phyloP scores from a whole-genome alignment of 2,329 filamentous ascomycete species.

The Arthrobotrys conoides region DNA sequence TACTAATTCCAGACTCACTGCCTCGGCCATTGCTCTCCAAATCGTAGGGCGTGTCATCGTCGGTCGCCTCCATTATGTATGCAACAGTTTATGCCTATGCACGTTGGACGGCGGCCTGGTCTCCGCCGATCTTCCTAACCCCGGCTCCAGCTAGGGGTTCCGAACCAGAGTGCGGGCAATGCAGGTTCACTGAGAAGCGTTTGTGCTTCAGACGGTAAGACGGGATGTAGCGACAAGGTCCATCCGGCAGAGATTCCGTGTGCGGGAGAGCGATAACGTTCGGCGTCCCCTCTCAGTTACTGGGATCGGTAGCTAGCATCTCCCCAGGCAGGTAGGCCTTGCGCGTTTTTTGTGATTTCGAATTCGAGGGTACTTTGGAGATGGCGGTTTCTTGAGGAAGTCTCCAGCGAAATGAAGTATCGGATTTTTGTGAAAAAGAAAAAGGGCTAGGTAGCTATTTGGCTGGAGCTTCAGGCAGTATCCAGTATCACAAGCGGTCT shows the following conservation, averaged over 20 bases:
- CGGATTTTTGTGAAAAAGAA: conserved; percentile 15
- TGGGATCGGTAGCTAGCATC: conserved; percentile 57
- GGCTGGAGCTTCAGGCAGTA: conserved; percentile 35
- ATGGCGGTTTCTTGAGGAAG: neutral
- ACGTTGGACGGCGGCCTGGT: conserved; percentile 32
- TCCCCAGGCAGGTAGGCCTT: conserved; percentile 43
- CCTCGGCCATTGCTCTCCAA: conserved; percentile 56
- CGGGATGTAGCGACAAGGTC: conserved; percentile 59
- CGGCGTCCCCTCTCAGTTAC: conserved; percentile 54
- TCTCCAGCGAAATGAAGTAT: conserved; percentile 22
- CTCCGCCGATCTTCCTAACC: conserved; percentile 28
- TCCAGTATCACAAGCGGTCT: conserved; percentile 26
- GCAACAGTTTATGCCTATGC: conserved; percentile 24
- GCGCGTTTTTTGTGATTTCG: conserved; percentile 43
- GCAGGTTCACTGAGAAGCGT: conserved; percentile 40
- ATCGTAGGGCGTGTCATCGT: conserved; percentile 58
- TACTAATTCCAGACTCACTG: conserved; percentile 48
- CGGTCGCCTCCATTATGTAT: conserved; percentile 56
- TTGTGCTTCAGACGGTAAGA: conserved; percentile 51
- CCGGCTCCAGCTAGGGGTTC: conserved; percentile 24
- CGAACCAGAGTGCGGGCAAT: conserved; percentile 31
- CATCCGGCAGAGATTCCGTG: conserved; percentile 61
- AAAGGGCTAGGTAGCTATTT: conserved; percentile 16
- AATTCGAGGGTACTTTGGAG: conserved; percentile 1
- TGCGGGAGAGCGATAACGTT: conserved; percentile 54